Conservation (phyloP, 345 rosid species). For the Eucalyptus viminalis region DNA sequence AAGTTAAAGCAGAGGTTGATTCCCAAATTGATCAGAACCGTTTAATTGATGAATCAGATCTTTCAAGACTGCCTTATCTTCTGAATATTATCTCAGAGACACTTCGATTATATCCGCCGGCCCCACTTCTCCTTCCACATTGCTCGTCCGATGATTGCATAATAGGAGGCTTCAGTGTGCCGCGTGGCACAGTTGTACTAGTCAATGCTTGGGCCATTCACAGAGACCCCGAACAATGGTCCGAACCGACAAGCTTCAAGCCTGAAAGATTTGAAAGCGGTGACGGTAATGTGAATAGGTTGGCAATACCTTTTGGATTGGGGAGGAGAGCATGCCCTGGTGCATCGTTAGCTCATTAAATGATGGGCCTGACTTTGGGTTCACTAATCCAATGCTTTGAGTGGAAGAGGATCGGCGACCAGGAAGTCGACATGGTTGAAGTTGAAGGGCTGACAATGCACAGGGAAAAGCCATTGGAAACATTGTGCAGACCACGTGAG, state of each 20-base stretch:
- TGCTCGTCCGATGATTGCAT: neutral
- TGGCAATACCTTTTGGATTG: slow-evolving; percentile 5
- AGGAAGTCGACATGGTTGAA: slow-evolving; percentile 27
- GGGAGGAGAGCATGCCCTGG: slow-evolving; percentile 22
- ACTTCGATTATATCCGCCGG: neutral
- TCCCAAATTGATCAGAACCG: slow-evolving; percentile 9
- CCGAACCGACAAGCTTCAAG: neutral
- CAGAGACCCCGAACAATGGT: neutral
- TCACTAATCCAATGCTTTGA: slow-evolving; percentile 45
- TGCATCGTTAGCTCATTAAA: slow-evolving; percentile 1
- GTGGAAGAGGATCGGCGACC: slow-evolving; percentile 27
- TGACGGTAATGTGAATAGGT: neutral
- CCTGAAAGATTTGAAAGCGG: neutral
- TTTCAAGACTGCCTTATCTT: slow-evolving; percentile 16
- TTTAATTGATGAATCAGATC: slow-evolving; percentile 22
- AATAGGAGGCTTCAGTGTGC: neutral
- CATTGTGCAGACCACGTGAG: slow-evolving; percentile 8
- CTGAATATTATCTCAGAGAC: slow-evolving; percentile 21
- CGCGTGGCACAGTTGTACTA: neutral
- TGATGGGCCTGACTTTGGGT: slow-evolving; percentile 13
- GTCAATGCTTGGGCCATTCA: neutral
- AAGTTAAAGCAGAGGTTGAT: slow-evolving; percentile 21
- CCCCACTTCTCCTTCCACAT: neutral
- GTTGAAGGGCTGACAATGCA: slow-evolving; percentile 32
- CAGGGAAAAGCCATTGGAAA: slow-evolving; percentile 23